Evolutionary conservation across 352 stramenopile genomes (phyloP).

Genomic region (Blastocystis hominis): DNA sequence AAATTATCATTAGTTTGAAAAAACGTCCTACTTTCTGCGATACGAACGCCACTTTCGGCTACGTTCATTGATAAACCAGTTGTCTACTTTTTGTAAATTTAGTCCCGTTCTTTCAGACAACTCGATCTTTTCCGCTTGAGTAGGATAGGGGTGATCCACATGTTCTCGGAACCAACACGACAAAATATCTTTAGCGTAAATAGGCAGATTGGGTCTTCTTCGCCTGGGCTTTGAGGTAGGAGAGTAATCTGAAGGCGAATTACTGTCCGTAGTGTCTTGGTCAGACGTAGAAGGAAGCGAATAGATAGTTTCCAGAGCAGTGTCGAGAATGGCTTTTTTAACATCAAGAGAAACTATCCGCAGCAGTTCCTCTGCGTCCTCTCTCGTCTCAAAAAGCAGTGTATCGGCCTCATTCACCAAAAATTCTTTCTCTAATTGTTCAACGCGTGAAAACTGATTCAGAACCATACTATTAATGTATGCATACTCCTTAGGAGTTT

Average conservation of each 20-base stretch:
- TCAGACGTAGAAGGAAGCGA: not conserved
- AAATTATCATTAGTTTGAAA: not conserved
- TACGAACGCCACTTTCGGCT: slow-evolving; percentile 32
- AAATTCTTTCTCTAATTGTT: not conserved
- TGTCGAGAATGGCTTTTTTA: slow-evolving; percentile 24
- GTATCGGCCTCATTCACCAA: not conserved
- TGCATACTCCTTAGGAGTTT: not conserved
- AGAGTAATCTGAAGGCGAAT: not conserved
- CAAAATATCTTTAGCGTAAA: slow-evolving; percentile 26
- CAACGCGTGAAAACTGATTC: not conserved
- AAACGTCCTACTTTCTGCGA: not conserved
- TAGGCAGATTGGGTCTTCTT: slow-evolving; percentile 1
- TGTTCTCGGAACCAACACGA: slow-evolving; percentile 23
- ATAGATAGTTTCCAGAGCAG: not conserved
- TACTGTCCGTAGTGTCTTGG: not conserved
- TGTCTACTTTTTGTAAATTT: slow-evolving; percentile 30
- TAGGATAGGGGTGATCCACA: slow-evolving; percentile 47
- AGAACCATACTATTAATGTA: not conserved
- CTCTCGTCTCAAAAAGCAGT: not conserved
- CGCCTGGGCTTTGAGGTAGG: not conserved
- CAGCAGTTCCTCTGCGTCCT: not conserved
- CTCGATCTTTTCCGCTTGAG: slow-evolving; percentile 5
- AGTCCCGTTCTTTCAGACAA: slow-evolving; percentile 18
- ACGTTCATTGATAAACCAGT: slow-evolving; percentile 50
- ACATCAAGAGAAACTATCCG: not conserved